Evolutionary conservation across 208 protist species (phyloP).

Genomic region (Herpetomonas tarakana): DNA sequence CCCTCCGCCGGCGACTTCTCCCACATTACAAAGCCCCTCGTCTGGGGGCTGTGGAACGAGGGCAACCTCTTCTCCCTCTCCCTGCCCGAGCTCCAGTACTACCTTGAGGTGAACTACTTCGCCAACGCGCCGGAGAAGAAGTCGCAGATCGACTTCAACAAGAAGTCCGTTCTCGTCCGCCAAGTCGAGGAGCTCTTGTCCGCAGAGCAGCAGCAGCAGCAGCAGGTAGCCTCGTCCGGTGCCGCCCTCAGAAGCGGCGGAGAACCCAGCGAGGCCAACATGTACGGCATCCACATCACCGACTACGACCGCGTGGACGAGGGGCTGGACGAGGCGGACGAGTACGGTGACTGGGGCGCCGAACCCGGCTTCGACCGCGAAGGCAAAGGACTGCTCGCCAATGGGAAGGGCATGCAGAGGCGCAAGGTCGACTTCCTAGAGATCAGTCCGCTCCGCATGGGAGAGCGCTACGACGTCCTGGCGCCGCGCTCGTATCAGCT

Average conservation of each 20-base stretch:
- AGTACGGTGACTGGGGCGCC: conserved; percentile 91
- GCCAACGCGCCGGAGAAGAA: conserved; percentile 1
- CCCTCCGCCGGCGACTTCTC: conserved; percentile 24
- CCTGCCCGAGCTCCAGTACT: conserved; percentile 68
- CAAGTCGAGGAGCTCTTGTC: conserved; percentile 86
- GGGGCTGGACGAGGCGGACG: conserved; percentile 84
- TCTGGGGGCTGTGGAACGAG: conserved; percentile 92
- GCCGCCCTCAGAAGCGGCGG: neutral
- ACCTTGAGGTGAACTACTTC: conserved; percentile 54
- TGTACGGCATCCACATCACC: conserved; percentile 35
- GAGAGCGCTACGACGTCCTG: conserved; percentile 66
- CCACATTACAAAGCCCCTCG: conserved; percentile 79
- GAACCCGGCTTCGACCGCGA: conserved; percentile 74
- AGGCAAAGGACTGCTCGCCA: neutral
- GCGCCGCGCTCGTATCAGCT: conserved; percentile 79
- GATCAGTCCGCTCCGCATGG: conserved; percentile 53
- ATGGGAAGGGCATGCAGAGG: conserved; percentile 13
- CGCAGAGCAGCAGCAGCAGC: conserved; percentile 52
- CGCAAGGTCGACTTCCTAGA: conserved; percentile 81
- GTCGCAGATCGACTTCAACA: conserved; percentile 27
- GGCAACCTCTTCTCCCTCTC: conserved; percentile 92
- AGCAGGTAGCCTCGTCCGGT: conserved; percentile 1
- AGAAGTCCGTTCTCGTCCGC: conserved; percentile 86
- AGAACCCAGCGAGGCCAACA: conserved; percentile 20
- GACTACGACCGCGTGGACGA: conserved; percentile 78